These are phyloP conservation scores for Buddleja alternifolia DNA, from an alignment of 257 asterid species.

Conservation along the genomic window DNA sequence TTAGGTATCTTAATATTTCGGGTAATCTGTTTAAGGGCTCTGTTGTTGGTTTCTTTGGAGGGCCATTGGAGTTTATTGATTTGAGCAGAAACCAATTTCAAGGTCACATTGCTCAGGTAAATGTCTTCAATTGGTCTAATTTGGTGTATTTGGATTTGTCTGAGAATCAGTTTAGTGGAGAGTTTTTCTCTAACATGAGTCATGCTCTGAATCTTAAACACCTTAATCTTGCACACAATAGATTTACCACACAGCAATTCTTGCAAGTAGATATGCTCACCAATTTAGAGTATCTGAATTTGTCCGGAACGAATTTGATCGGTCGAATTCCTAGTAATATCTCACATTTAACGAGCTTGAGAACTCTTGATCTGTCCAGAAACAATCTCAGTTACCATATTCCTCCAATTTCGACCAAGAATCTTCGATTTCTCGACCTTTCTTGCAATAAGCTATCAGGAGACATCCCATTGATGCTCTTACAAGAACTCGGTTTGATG, in stretches of 20 bases:
- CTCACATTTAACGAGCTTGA: slow-evolving; percentile 62
- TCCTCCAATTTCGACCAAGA: slow-evolving; percentile 48
- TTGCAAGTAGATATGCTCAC: slow-evolving; percentile 49
- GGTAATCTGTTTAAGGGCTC: slow-evolving; percentile 77
- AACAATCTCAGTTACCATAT: slow-evolving; percentile 58
- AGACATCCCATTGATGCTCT: slow-evolving; percentile 61
- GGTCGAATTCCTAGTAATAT: slow-evolving; percentile 63
- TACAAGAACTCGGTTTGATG: slow-evolving; percentile 60
- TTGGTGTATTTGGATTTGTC: slow-evolving; percentile 78
- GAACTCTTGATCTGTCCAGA: slow-evolving; percentile 66
- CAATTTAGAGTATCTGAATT: slow-evolving; percentile 71
- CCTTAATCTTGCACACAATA: slow-evolving; percentile 84
- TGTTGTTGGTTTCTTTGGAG: slow-evolving; percentile 62
- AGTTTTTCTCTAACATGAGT: slow-evolving; percentile 46
- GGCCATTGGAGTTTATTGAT: slow-evolving; percentile 76
- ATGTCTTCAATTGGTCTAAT: slow-evolving; percentile 59
- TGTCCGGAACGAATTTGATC: slow-evolving; percentile 68
- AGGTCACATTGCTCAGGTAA: slow-evolving; percentile 83
- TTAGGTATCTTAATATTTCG: slow-evolving; percentile 64
- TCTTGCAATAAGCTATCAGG: slow-evolving; percentile 80
- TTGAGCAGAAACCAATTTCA: slow-evolving; percentile 87
- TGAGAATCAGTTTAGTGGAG: slow-evolving; percentile 83
- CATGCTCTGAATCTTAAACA: slow-evolving; percentile 59
- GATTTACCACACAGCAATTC: slow-evolving; percentile 60
- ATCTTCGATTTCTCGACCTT: slow-evolving; percentile 67